Conservation (phyloP, 495 filamentous ascomycete genomes). For the Tuber brumale region DNA sequence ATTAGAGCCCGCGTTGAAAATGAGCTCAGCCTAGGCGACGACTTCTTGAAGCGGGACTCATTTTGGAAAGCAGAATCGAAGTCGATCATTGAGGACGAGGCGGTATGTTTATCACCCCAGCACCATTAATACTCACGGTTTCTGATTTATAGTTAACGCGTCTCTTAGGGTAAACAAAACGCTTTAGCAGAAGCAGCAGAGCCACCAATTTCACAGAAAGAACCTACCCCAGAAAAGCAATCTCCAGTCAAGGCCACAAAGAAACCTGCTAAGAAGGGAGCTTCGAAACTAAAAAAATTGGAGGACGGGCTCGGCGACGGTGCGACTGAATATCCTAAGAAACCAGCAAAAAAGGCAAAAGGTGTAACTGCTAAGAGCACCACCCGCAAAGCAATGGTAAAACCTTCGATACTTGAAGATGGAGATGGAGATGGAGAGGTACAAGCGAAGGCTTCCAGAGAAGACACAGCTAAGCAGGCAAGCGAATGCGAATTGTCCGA, state of each 20-base stretch:
- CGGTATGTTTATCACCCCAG: constrained; percentile 51
- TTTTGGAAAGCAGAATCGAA: constrained; percentile 80
- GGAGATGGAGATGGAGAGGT: constrained; percentile 7
- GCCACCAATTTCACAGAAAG: constrained; percentile 8
- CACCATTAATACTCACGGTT: background rate
- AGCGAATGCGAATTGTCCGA: constrained; percentile 35
- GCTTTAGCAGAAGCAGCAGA: constrained; percentile 13
- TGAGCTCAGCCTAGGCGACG: constrained; percentile 57
- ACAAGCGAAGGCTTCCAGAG: background rate
- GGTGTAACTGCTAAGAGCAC: constrained; percentile 16
- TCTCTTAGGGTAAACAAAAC: constrained; percentile 12
- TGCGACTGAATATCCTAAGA: constrained; percentile 15
- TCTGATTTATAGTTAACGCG: constrained; percentile 22
- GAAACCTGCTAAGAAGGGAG: constrained; percentile 34
- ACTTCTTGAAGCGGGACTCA: constrained; percentile 59
- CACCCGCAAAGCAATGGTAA: constrained; percentile 14
- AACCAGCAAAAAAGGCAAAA: constrained; percentile 8
- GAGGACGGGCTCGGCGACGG: constrained; percentile 7
- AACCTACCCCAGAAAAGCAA: constrained; percentile 21
- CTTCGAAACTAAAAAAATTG: constrained; percentile 7
- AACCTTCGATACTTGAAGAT: constrained; percentile 22
- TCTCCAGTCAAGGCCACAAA: constrained; percentile 21
- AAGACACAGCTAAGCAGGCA: background rate
- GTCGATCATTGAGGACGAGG: constrained; percentile 59
- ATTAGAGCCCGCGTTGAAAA: constrained; percentile 63